Evolutionary conservation across 371 early-diverging fungal species (phyloP).

Genomic region (Apophysomyces ossiformis): DNA sequence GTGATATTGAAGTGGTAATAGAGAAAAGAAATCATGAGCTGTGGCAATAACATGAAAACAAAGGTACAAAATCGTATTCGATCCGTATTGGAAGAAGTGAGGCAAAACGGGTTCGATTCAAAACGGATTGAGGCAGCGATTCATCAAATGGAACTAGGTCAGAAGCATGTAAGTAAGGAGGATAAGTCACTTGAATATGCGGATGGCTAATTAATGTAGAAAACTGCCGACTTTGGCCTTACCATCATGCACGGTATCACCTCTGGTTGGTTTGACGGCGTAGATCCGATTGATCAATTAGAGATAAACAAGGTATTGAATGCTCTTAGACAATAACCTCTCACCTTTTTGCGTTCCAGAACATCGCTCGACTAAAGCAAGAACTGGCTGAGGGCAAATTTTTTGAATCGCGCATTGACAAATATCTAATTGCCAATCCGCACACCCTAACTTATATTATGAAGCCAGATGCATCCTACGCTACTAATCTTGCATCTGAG

Average conservation of each 20-base stretch:
- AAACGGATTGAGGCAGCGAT: constrained; percentile 86
- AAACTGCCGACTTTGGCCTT: constrained; percentile 90
- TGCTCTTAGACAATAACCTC: background rate
- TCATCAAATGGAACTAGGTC: constrained; percentile 88
- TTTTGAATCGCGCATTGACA: constrained; percentile 71
- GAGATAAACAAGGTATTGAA: constrained; percentile 69
- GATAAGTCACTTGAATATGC: background rate
- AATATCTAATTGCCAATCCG: constrained; percentile 78
- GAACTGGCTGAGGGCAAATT: constrained; percentile 69
- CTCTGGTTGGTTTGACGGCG: constrained; percentile 90
- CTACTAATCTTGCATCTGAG: constrained; percentile 53
- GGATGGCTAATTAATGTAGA: constrained; percentile 42
- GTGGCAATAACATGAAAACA: background rate
- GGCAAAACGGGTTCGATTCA: constrained; percentile 76
- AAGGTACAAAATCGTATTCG: constrained; percentile 74
- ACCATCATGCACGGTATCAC: constrained; percentile 77
- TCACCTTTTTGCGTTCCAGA: constrained; percentile 35
- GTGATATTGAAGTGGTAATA: constrained; percentile 57
- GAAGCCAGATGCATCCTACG: constrained; percentile 77
- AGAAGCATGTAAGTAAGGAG: constrained; percentile 74
- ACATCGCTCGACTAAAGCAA: constrained; percentile 73
- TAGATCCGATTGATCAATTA: constrained; percentile 83
- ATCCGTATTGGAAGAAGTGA: constrained; percentile 69
- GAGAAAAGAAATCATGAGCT: background rate
- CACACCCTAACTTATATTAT: constrained; percentile 83